A percentile compares a stretch with the other conserved stretches of the same genome.
Conservation (phyloP, 768 basidiomycete species). For the Rhodotorula graminis region DNA sequence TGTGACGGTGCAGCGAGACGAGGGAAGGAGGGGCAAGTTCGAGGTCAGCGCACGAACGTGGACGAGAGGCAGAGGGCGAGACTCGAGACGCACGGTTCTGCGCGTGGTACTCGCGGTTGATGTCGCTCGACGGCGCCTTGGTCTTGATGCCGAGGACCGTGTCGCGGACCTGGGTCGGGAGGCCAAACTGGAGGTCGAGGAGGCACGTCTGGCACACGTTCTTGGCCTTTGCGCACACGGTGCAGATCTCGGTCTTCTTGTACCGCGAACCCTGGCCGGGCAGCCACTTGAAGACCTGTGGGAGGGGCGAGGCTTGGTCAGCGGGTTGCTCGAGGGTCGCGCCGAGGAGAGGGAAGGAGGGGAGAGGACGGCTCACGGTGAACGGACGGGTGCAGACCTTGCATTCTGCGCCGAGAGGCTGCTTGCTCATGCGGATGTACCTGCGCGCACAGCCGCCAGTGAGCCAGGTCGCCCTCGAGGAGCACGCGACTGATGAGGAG, state of each 20-base stretch:
- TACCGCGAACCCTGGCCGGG: slow-evolving; percentile 85
- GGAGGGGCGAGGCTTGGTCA: slow-evolving; percentile 48
- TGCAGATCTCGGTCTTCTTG: slow-evolving; percentile 96
- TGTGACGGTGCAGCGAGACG: neutral
- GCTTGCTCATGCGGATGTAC: slow-evolving; percentile 95
- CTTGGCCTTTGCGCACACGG: slow-evolving; percentile 79
- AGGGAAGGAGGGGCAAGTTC: neutral
- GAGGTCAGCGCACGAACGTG: slow-evolving; percentile 3
- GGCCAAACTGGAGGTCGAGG: slow-evolving; percentile 88
- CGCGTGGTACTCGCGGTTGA: slow-evolving; percentile 91
- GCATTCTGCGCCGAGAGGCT: slow-evolving; percentile 91
- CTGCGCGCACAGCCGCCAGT: slow-evolving; percentile 76
- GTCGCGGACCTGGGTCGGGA: slow-evolving; percentile 95
- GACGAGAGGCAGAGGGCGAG: no score
- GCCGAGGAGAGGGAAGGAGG: no score
- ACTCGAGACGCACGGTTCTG: slow-evolving; percentile 74
- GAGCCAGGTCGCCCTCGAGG: slow-evolving; percentile 4
- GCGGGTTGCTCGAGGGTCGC: no score
- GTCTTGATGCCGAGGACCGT: slow-evolving; percentile 74
- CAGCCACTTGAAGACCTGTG: slow-evolving; percentile 95
- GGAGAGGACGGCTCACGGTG: slow-evolving; percentile 16
- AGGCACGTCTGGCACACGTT: slow-evolving; percentile 90
- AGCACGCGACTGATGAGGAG: neutral
- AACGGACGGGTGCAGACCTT: slow-evolving; percentile 85
- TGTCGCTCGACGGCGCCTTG: slow-evolving; percentile 88